Conservation (phyloP, 495 filamentous ascomycete genomes). For the Aspergillus diversus region DNA sequence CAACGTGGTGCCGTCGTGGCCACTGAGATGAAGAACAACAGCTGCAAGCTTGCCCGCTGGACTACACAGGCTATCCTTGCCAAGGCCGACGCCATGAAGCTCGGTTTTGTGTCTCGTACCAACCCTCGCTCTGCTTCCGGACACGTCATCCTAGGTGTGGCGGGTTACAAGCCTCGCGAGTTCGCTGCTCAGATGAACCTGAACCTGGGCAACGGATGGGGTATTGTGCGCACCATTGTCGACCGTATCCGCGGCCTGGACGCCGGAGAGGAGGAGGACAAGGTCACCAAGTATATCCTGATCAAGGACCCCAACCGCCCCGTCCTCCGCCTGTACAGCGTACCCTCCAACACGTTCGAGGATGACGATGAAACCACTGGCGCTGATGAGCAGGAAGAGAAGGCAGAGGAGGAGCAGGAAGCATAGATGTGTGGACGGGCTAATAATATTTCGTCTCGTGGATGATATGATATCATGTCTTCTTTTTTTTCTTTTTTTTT, state of each 20-base stretch:
- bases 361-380: slow-evolving; percentile 61
- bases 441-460: slow-evolving; percentile 22
- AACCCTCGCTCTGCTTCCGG: slow-evolving; percentile 87
- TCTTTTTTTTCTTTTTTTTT: slow-evolving; percentile 15
- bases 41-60: slow-evolving; percentile 95
- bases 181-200: slow-evolving; percentile 98
- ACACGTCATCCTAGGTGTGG: slow-evolving; percentile 93
- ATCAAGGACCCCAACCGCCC: slow-evolving; percentile 95
- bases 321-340: slow-evolving; percentile 88
- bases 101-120: slow-evolving; percentile 95
- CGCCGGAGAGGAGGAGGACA: slow-evolving; percentile 74
- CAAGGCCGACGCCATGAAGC: slow-evolving; percentile 95
- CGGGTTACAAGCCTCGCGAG: slow-evolving; percentile 95
- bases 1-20: slow-evolving; percentile 96
- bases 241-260: slow-evolving; percentile 70
- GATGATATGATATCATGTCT: slow-evolving; percentile 21
- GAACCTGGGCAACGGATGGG: slow-evolving; percentile 95
- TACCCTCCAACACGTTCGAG: slow-evolving; percentile 85
- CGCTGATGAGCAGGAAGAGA: slow-evolving; percentile 50
- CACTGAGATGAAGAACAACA: slow-evolving; percentile 99
- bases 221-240: slow-evolving; percentile 94
- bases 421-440: slow-evolving; percentile 30
- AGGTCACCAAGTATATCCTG: slow-evolving; percentile 65
- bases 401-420: slow-evolving; percentile 40
- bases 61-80: slow-evolving; percentile 94